Conservation (phyloP, 768 basidiomycete genomes). For the Tulasnella sp. region DNA sequence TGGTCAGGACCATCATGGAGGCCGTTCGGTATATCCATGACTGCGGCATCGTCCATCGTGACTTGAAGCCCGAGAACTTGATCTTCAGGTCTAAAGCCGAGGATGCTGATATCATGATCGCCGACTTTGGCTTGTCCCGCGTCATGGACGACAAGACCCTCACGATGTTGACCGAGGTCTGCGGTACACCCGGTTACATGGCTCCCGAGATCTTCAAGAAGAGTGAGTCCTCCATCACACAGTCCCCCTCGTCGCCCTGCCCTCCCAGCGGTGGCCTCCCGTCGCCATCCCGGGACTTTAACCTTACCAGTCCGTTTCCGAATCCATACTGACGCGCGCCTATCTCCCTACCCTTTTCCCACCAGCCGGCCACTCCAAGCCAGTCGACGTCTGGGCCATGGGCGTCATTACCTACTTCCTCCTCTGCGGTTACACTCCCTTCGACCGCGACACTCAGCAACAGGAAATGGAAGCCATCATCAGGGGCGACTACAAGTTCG, state of each 20-base stretch:
- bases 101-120: conserved; percentile 92
- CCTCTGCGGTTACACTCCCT: conserved; percentile 89
- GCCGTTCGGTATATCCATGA: conserved; percentile 90
- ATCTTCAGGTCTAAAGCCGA: conserved; percentile 85
- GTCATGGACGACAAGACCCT: conserved; percentile 88
- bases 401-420: conserved; percentile 98
- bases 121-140: conserved; percentile 89
- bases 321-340: conserved; percentile 14
- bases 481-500: conserved; percentile 85
- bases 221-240: conserved; percentile 40
- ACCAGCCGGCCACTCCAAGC: conserved; percentile 82
- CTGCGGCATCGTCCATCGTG: conserved; percentile 89
- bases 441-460: conserved; percentile 81
- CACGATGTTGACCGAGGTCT: conserved; percentile 84
- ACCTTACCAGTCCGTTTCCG: not conserved
- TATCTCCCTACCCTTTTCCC: not conserved
- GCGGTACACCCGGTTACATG: conserved; percentile 94
- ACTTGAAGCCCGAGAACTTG: conserved; percentile 96
- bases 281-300: conserved; percentile 25
- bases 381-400: conserved; percentile 96
- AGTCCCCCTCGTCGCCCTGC: not conserved
- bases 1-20: conserved; percentile 77
- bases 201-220: conserved; percentile 95
- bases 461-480: conserved; percentile 96
- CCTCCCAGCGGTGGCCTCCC: not conserved